These are phyloP conservation scores for Leptographium galeiforme DNA, from an alignment of 2,329 filamentous ascomycete genomes.

Conservation along the genomic window DNA sequence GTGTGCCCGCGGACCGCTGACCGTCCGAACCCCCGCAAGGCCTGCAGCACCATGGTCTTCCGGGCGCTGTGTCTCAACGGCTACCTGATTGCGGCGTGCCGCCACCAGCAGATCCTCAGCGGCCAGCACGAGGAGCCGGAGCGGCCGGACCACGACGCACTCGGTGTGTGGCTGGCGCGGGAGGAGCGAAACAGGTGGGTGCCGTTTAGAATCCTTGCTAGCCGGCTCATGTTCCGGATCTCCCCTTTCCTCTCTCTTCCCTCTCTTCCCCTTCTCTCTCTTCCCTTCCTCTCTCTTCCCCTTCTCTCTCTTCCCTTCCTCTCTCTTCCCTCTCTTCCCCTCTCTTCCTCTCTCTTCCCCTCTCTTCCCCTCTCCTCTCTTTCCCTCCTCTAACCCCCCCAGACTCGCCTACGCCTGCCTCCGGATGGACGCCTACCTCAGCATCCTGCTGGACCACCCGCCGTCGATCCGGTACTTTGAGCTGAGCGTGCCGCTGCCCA, in stretches of 20 bases:
- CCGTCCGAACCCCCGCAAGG: background rate
- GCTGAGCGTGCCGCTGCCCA: constrained; percentile 2
- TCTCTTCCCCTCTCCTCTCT: too few relatives aligned
- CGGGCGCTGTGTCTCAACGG: constrained; percentile 1
- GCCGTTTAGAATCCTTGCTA: too few relatives aligned
- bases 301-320: too few relatives aligned
- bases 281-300: too few relatives aligned
- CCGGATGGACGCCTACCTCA: constrained; percentile 2
- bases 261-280: too few relatives aligned
- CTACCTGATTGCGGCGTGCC: background rate
- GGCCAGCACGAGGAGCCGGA: background rate
- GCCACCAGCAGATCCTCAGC: constrained; percentile 1
- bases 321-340: too few relatives aligned
- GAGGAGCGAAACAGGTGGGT: constrained; percentile 2
- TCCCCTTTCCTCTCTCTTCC: too few relatives aligned
- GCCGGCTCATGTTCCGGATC: too few relatives aligned
- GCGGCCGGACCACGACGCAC: background rate
- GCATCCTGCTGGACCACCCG: constrained; percentile 4
- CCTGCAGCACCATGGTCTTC: background rate
- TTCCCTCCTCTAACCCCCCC: background rate
- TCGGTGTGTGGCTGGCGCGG: background rate
- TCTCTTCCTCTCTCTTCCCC: too few relatives aligned
- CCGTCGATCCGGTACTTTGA: constrained; percentile 4
- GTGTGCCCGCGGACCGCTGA: background rate
- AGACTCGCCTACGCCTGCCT: constrained; percentile 2